Evolutionary conservation across 208 protist genomes (phyloP), one percentile per base, ranked within the genome.

Genomic region (Trypanosoma rangeli): DNA sequence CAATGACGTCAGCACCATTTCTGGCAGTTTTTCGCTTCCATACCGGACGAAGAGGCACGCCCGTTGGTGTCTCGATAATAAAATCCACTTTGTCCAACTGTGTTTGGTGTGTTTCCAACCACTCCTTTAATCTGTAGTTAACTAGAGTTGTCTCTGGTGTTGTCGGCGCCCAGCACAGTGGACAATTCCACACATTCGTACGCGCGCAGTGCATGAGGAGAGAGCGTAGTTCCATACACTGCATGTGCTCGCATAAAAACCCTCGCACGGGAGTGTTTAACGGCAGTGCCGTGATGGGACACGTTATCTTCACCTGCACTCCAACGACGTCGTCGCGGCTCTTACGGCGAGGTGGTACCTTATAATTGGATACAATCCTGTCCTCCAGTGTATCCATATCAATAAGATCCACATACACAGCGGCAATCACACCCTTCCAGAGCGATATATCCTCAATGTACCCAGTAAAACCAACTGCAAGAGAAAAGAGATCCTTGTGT

Each of bases 161-260:
- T 63, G 86, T 90, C 15, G 83, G 75, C 13, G 79, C 77, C 54
- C 65, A 73, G 70, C 90, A 95, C 15, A 95, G 61, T 16, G 90
- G 86, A 62, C 90, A 95, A 77, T 95, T 95, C 87, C 90, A 95
- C 8, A 93, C 72, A 74, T 93, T 87, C 20, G 74, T 78, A 24
- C 80, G 80, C n/a, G 59, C 46, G 54, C 85, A 95, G 22, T 87
- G 82, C 0, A 77, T 62, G 26, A 95, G 68, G 20, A 93, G 54
- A 22, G 87, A 72, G 16, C 67, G 60, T 28, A 95, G 67, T 60
- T 95, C 90, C 73, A 93, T 78, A 74, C 90, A 95, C 66, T 95
- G 90, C 59, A 87, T 68, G 58, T 95, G 90, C 62, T 93, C 87
- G 64, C 90, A 95, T 39, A 52, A 63, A 33, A 69, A 53, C 22